Percentiles rank a stretch among this genome's conserved stretches.
Evolutionary conservation across 129 eudicot species (phyloP).

Genomic region (Glebionis coronaria): DNA sequence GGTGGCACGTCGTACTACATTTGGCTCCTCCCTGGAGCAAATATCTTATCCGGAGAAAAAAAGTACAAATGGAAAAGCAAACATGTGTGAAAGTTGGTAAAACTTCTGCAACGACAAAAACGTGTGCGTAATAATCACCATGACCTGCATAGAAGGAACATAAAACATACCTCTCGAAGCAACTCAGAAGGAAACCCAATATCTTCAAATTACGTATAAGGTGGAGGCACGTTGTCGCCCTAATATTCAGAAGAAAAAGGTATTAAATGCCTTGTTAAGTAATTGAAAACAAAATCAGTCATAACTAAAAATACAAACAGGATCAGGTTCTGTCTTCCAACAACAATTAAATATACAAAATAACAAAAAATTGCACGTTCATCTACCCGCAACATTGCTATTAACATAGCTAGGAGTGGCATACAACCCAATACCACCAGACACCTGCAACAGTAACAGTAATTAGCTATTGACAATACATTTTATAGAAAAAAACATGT

Average conservation of each 20-base stretch:
- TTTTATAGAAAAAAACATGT: too few species aligned
- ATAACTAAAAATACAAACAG: not conserved
- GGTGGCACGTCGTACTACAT: constrained; percentile 95
- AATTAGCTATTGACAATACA: too few species aligned
- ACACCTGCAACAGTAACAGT: too few species aligned
- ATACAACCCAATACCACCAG: too few species aligned
- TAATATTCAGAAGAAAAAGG: not conserved
- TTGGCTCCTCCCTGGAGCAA: constrained; percentile 99
- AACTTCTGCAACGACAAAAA: constrained; percentile 50
- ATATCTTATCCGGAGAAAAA: constrained; percentile 95
- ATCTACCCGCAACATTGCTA: too few species aligned
- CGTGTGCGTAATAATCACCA: constrained; percentile 17
- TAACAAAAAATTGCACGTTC: too few species aligned
- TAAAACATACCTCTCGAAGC: constrained; percentile 74
- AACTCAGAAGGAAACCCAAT: constrained; percentile 87
- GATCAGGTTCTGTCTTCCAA: not conserved
- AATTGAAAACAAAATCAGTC: not conserved
- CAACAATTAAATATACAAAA: not conserved
- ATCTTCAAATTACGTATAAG: constrained; percentile 71
- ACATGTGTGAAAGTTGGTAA: constrained; percentile 55
- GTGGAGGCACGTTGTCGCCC: constrained; percentile 80
- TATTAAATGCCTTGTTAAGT: not conserved
- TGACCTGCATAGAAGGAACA: constrained; percentile 16
- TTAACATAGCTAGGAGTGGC: too few species aligned
- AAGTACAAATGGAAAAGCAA: constrained; percentile 47